phyloP scores from a whole-genome alignment of 1,284 basidiomycete species.

The Apiotrichum sp. region DNA sequence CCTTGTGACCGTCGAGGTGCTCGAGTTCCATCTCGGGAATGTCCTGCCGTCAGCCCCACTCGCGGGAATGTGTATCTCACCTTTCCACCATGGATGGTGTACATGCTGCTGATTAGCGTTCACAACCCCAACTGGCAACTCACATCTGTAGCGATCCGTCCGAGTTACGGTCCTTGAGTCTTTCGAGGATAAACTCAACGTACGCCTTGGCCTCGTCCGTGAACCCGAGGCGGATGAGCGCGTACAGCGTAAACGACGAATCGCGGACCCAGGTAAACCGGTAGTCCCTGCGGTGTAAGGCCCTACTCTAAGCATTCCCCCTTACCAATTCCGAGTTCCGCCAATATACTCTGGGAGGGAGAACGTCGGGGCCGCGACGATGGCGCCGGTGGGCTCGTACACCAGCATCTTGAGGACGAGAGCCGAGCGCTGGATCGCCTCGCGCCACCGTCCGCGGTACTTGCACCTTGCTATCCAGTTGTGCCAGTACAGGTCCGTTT shows the following conservation, averaged over 20 bases:
- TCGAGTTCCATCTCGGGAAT: conserved; percentile 72
- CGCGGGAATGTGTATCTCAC: not conserved
- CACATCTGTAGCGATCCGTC: conserved; percentile 87
- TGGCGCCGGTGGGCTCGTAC: conserved; percentile 57
- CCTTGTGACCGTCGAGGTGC: conserved; percentile 83
- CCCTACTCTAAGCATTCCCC: too few relatives aligned
- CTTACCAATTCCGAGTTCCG: conserved; percentile 71
- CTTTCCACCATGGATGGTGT: conserved; percentile 57
- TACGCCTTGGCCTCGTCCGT: conserved; percentile 67
- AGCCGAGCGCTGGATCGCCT: conserved; percentile 78
- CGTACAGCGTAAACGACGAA: conserved; percentile 84
- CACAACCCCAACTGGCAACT: conserved; percentile 14
- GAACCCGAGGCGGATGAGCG: conserved; percentile 81
- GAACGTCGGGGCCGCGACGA: conserved; percentile 88
- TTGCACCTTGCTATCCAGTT: conserved; percentile 64
- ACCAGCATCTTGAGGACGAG: conserved; percentile 56
- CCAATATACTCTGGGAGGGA: conserved; percentile 85
- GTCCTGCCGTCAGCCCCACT: conserved; percentile 40
- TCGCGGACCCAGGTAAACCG: conserved; percentile 64
- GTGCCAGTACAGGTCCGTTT: conserved; percentile 81
- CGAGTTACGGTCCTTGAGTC: conserved; percentile 69
- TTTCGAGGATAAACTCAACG: conserved; percentile 81
- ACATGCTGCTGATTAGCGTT: conserved; percentile 25
- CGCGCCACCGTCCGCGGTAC: conserved; percentile 88
- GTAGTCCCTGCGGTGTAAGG: conserved; percentile 37